phyloP scores from a whole-genome alignment of 2,329 filamentous ascomycete genomes.

The Aureobasidium sp. region DNA sequence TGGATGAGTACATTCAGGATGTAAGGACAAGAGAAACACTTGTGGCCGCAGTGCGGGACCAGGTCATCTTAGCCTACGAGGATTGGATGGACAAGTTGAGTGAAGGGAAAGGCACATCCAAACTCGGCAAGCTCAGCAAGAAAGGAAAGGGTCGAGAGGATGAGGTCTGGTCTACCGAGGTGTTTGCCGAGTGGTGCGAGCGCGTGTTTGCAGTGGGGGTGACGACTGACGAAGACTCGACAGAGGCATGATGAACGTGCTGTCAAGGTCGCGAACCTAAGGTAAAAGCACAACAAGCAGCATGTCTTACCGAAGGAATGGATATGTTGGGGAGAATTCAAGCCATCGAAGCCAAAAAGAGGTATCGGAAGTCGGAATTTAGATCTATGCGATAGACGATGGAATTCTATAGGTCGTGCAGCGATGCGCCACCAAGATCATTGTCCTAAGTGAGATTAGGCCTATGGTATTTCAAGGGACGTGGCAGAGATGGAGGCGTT shows the following conservation, averaged over 20 bases:
- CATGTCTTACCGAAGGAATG: neutral
- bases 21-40: conserved; percentile 58
- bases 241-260: neutral
- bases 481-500: neutral
- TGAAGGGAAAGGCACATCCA: conserved; percentile 28
- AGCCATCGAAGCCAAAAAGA: neutral
- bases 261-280: neutral
- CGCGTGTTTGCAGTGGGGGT: conserved; percentile 50
- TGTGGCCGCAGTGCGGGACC: conserved; percentile 58
- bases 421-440: neutral
- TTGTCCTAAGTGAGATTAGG: conserved; percentile 5
- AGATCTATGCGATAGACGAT: neutral
- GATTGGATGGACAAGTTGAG: conserved; percentile 53
- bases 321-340: neutral
- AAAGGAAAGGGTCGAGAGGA: conserved; percentile 57
- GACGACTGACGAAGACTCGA: neutral
- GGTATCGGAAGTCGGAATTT: neutral
- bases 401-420: neutral
- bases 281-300: neutral
- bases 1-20: conserved; percentile 59
- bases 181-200: conserved; percentile 57
- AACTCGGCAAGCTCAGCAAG: conserved; percentile 28
- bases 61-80: conserved; percentile 56
- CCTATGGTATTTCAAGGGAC: neutral
- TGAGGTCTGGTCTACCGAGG: conserved; percentile 58